Evolutionary conservation across 441 rosid species (phyloP).

Genomic region (Sinapis alba): DNA sequence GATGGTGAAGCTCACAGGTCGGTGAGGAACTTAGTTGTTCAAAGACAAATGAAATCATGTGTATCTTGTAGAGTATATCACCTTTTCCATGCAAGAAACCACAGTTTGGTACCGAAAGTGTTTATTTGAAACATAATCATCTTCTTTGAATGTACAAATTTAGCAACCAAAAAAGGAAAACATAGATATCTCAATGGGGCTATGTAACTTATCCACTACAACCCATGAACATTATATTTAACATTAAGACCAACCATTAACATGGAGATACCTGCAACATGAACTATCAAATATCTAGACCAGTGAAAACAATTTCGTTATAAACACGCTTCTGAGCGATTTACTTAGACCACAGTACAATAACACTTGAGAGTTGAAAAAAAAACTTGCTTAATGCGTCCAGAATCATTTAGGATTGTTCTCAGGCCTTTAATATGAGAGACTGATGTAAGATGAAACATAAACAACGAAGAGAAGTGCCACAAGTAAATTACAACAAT

Average conservation of each 20-base stretch:
- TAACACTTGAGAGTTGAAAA: background rate
- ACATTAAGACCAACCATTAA: background rate
- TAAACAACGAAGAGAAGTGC: background rate
- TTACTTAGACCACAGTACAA: background rate
- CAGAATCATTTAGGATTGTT: background rate
- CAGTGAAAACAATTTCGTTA: background rate
- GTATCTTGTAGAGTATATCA: conserved; percentile 33
- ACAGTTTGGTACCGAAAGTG: conserved; percentile 16
- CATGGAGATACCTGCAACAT: background rate
- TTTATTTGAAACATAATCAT: conserved; percentile 13
- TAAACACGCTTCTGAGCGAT: background rate
- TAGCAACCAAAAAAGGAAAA: background rate
- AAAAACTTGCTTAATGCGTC: background rate
- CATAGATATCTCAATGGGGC: background rate
- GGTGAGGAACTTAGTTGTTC: conserved; percentile 46
- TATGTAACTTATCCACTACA: background rate
- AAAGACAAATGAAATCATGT: conserved; percentile 8
- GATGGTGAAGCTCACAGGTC: conserved; percentile 83
- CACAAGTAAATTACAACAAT: conserved; percentile 12
- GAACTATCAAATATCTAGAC: background rate
- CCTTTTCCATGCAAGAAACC: conserved; percentile 21
- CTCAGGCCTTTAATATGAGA: background rate
- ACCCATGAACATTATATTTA: background rate
- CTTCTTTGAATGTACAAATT: conserved; percentile 16
- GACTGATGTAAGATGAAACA: background rate